These are phyloP conservation scores for Heterobasidion occidentale DNA, from an alignment of 1,284 basidiomycete species.

Conservation along the genomic window DNA sequence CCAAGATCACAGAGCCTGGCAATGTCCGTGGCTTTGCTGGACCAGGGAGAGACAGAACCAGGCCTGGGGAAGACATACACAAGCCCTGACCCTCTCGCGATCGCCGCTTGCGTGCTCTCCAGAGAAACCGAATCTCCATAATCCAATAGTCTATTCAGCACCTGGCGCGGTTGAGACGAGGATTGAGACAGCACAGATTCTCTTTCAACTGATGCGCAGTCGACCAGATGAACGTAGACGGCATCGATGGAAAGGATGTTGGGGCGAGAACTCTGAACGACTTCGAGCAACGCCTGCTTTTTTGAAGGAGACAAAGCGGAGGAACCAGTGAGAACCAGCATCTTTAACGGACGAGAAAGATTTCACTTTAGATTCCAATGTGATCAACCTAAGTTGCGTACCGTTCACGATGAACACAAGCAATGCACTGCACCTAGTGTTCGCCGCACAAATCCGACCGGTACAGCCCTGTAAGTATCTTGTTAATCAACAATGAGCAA, in stretches of 20 bases:
- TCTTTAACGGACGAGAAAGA: constrained; percentile 17
- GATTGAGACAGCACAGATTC: constrained; percentile 41
- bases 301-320: constrained; percentile 70
- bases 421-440: too few relatives aligned
- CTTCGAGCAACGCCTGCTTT: constrained; percentile 59
- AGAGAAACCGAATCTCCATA: constrained; percentile 80
- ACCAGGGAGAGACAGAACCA: constrained; percentile 89
- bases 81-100: constrained; percentile 36
- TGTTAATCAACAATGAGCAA: too few relatives aligned
- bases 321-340: constrained; percentile 65
- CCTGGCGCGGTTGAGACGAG: constrained; percentile 38
- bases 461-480: too few relatives aligned
- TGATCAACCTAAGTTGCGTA: too few relatives aligned
- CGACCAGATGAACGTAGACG: constrained; percentile 83
- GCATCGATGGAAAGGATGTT: constrained; percentile 70
- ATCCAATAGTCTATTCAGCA: constrained; percentile 71
- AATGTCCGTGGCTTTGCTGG: constrained; percentile 96
- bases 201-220: constrained; percentile 41
- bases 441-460: too few relatives aligned
- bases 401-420: too few relatives aligned
- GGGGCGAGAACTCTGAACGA: constrained; percentile 49
- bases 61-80: constrained; percentile 75
- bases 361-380: too few relatives aligned
- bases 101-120: constrained; percentile 32
- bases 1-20: constrained; percentile 80